Conservation (phyloP, 176 grass and related monocot species). For the Carex cristatella region DNA sequence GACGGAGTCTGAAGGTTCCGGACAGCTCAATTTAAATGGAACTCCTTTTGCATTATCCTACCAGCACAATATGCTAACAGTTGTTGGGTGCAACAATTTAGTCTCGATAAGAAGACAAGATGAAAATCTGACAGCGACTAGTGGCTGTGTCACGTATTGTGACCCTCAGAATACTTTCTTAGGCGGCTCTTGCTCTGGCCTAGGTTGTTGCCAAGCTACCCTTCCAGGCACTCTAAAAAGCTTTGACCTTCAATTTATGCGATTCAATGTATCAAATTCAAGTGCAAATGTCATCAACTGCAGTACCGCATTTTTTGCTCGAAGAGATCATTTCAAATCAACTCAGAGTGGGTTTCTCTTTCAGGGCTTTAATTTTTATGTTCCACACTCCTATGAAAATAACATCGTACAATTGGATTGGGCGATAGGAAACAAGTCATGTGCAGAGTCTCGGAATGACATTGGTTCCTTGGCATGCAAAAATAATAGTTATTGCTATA, state of each 20-base stretch:
- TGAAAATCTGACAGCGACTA: neutral
- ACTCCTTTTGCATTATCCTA: neutral
- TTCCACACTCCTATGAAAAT: neutral
- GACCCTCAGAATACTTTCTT: neutral
- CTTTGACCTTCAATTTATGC: too few species aligned
- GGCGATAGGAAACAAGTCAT: neutral
- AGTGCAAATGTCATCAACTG: too few species aligned
- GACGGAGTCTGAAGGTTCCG: neutral
- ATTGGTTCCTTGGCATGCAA: neutral
- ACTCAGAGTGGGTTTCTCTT: neutral
- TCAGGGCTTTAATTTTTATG: accelerated
- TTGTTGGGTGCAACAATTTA: neutral
- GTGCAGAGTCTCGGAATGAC: neutral
- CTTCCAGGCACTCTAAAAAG: neutral
- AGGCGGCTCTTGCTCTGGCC: neutral
- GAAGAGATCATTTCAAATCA: neutral
- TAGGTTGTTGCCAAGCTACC: neutral
- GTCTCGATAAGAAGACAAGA: neutral
- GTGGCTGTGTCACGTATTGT: neutral
- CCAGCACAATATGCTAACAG: neutral
- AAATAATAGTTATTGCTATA: neutral
- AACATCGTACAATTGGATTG: neutral
- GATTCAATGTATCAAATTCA: too few species aligned
- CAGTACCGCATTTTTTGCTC: neutral
- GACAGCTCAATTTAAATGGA: neutral